Percentiles rank a stretch among this genome's conserved stretches.
phyloP scores from a whole-genome alignment of 2,329 filamentous ascomycete species.

The Simplicillium sp. region DNA sequence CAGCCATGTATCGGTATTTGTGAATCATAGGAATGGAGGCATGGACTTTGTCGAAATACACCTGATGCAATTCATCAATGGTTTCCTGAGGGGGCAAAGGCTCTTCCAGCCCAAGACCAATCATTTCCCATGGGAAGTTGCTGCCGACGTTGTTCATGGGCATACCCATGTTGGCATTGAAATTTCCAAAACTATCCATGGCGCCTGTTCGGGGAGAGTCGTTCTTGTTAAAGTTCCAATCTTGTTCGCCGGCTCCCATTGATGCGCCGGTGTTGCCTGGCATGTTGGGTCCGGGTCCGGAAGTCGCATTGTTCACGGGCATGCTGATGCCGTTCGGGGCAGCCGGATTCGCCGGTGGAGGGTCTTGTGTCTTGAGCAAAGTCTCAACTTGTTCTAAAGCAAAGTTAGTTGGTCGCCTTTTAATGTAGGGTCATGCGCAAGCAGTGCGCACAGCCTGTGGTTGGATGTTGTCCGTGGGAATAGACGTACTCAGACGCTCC shows the following conservation, averaged over 20 bases:
- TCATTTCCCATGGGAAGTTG: conserved; percentile 72
- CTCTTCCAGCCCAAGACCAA: conserved; percentile 49
- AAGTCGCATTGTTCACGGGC: conserved; percentile 10
- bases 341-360: conserved; percentile 18
- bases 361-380: conserved; percentile 71
- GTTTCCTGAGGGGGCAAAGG: conserved; percentile 49
- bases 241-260: conserved; percentile 34
- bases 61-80: conserved; percentile 78
- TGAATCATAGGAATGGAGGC: conserved; percentile 83
- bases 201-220: conserved; percentile 40
- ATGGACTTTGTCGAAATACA: conserved; percentile 88
- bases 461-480: not conserved
- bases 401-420: not conserved
- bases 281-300: conserved; percentile 20
- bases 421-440: conserved; percentile 1
- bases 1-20: conserved; percentile 74
- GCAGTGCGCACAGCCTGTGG: conserved; percentile 9
- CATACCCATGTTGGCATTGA: conserved; percentile 40
- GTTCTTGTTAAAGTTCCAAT: conserved; percentile 43
- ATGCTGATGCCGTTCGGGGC: conserved; percentile 18
- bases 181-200: conserved; percentile 49
- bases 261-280: conserved; percentile 9
- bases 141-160: conserved; percentile 39
- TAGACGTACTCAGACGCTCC: conserved; percentile 72
- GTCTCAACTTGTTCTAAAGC: conserved; percentile 84